Evolutionary conservation across 2,329 filamentous ascomycete species (phyloP).

Genomic region (Aspergillus quadricinctus): DNA sequence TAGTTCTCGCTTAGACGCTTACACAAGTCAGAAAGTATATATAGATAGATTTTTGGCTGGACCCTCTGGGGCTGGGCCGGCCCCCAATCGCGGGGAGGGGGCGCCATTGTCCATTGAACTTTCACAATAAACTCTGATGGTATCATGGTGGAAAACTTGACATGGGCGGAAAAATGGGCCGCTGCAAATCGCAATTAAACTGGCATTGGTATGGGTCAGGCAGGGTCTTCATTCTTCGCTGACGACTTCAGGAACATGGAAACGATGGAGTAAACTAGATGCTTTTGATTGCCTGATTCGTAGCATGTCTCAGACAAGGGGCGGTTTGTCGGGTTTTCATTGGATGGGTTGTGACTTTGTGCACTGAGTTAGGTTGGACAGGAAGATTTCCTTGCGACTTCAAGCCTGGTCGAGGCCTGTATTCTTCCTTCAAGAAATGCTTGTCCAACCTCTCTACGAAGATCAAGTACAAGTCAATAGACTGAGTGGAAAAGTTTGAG

Average conservation of each 20-base stretch:
- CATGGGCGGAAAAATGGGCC: no score
- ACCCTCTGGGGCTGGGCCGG: neutral
- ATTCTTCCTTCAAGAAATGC: neutral
- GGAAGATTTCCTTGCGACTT: neutral
- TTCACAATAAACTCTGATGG: no score
- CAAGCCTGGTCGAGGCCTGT: neutral
- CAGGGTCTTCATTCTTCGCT: neutral
- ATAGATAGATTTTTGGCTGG: neutral
- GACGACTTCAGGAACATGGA: neutral
- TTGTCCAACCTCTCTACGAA: neutral
- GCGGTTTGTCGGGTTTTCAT: no score
- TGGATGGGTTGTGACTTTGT: no score
- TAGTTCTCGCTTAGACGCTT: neutral
- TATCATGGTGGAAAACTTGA: no score
- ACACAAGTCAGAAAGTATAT: neutral
- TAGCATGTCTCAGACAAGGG: neutral
- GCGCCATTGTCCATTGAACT: neutral
- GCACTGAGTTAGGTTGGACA: no score
- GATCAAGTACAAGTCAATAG: neutral
- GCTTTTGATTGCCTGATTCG: neutral
- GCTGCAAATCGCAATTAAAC: conserved; percentile 4
- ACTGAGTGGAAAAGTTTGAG: no score
- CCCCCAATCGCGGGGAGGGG: conserved; percentile 1
- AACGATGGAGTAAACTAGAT: neutral
- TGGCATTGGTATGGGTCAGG: conserved; percentile 1